A percentile compares a stretch with the other conserved stretches of the same genome.
Evolutionary conservation across 306 rosid genomes (phyloP).

Genomic region (Chamaecrista fasciculata): DNA sequence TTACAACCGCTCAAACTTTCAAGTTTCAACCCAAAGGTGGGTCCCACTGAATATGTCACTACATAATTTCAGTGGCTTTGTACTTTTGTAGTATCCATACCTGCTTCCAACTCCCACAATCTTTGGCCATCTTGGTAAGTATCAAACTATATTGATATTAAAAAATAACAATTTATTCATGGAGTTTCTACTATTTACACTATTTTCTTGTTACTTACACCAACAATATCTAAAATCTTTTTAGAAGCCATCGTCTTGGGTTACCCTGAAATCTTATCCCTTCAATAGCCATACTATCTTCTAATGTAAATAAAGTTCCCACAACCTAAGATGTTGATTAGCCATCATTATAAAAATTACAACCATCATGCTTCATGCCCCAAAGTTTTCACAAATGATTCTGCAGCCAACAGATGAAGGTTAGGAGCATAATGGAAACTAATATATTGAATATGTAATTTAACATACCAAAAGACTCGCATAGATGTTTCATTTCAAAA

Average conservation of each 20-base stretch:
- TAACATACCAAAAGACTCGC: neutral
- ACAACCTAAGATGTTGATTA: neutral
- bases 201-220: neutral
- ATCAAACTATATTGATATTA: neutral
- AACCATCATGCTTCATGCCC: neutral
- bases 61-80: neutral
- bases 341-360: neutral
- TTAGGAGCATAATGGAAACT: neutral
- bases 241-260: neutral
- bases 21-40: neutral
- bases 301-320: neutral
- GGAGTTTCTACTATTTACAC: neutral
- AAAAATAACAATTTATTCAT: neutral
- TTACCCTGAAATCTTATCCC: neutral
- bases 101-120: slow-evolving; percentile 4
- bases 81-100: neutral
- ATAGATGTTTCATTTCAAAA: neutral
- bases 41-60: slow-evolving; percentile 5
- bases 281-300: neutral
- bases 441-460: neutral
- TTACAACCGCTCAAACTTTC: neutral
- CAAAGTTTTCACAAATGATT: neutral
- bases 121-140: neutral
- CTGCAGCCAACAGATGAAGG: neutral
- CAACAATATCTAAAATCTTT: neutral